These are phyloP conservation scores for Davidsoniella eucalypti DNA, from an alignment of 2,329 filamentous ascomycete species.

Conservation along the genomic window DNA sequence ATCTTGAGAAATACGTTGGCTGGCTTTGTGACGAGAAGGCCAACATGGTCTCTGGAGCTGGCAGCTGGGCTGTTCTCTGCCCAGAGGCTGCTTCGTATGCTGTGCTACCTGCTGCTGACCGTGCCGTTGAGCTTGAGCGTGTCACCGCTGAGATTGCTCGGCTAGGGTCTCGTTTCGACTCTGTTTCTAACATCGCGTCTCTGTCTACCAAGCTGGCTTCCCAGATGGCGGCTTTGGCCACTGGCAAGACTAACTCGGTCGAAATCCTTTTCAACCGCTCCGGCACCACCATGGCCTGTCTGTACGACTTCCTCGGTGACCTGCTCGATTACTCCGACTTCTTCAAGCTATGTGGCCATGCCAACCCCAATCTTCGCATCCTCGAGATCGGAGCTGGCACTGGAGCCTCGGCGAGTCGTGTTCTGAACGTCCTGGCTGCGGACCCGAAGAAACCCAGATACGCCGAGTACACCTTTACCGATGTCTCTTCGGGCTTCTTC, in stretches of 20 bases:
- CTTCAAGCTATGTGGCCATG: neutral
- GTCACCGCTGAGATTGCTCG: neutral
- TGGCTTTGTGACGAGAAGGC: neutral
- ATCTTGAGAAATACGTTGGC: neutral
- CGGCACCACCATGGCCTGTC: neutral
- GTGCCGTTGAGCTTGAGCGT: neutral
- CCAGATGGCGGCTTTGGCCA: neutral
- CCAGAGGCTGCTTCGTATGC: neutral
- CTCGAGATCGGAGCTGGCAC: slow-evolving; percentile 27
- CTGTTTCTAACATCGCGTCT: neutral
- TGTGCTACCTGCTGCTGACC: neutral
- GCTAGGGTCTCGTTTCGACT: neutral
- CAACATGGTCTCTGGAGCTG: neutral
- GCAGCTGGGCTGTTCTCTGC: neutral
- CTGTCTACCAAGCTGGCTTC: neutral
- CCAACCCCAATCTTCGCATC: slow-evolving; percentile 21
- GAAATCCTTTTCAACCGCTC: slow-evolving; percentile 2
- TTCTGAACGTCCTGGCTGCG: slow-evolving; percentile 16
- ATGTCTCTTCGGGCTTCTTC: slow-evolving; percentile 24
- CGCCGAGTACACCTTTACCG: slow-evolving; percentile 24
- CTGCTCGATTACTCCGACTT: neutral
- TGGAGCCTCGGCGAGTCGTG: slow-evolving; percentile 19
- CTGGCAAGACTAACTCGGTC: slow-evolving; percentile 1
- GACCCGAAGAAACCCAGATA: slow-evolving; percentile 14
- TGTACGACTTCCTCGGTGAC: neutral